These are phyloP conservation scores for Termitomyces sp. DNA, from an alignment of 768 basidiomycete genomes.

Conservation along the genomic window DNA sequence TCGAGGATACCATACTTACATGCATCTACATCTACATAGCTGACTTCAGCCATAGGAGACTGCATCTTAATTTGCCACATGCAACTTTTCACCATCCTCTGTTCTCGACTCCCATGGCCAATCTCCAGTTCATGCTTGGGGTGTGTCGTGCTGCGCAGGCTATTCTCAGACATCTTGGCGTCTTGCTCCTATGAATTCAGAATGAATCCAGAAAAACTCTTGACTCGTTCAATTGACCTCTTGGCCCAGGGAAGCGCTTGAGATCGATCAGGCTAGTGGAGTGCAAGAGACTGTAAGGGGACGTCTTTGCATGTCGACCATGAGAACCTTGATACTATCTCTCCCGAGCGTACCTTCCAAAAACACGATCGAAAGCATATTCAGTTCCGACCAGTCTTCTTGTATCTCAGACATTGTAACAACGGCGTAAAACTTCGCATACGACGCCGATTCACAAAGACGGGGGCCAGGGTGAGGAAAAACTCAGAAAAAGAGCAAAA, in stretches of 20 bases:
- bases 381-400: background rate
- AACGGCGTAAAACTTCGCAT: background rate
- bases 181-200: no score
- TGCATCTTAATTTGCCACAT: background rate
- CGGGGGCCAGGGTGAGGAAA: background rate
- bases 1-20: background rate
- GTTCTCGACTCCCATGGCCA: no score
- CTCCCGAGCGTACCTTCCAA: no score
- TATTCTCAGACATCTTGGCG: background rate
- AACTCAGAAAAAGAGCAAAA: background rate
- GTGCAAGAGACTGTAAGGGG: background rate
- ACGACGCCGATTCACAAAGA: background rate
- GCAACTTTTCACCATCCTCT: background rate
- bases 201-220: background rate
- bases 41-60: no score
- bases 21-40: no score
- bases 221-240: background rate
- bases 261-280: no score
- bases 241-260: background rate
- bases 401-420: background rate
- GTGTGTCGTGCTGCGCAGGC: background rate
- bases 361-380: background rate
- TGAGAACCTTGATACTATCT: no score
- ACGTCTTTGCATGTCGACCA: background rate
- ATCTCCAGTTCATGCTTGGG: background rate